Conservation (phyloP, 139 green algal genomes). For the Desmodesmus armatus region DNA sequence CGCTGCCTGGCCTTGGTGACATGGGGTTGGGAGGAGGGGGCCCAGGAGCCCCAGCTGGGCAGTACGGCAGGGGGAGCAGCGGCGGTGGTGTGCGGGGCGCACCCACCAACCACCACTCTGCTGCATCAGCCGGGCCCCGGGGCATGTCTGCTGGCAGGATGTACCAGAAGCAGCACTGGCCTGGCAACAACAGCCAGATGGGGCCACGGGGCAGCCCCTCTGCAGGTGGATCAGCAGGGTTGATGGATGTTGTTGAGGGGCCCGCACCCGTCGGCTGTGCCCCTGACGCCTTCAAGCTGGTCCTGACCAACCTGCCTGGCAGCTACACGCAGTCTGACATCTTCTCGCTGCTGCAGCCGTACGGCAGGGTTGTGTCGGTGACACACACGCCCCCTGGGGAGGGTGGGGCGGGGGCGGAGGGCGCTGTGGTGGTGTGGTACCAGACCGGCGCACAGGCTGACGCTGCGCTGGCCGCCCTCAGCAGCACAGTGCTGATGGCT, state of each 20-base stretch:
- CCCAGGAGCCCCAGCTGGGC: neutral
- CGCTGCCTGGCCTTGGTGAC: slow-evolving; percentile 5
- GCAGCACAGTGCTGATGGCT: slow-evolving; percentile 19
- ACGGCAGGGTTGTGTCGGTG: slow-evolving; percentile 24
- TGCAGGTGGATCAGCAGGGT: neutral
- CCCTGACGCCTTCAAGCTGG: slow-evolving; percentile 15
- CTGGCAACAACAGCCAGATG: neutral
- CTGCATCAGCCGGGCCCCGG: slow-evolving; percentile 8
- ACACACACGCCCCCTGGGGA: neutral
- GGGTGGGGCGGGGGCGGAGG: neutral
- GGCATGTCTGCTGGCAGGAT: neutral
- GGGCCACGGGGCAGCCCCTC: neutral
- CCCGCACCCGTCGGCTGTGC: slow-evolving; percentile 14
- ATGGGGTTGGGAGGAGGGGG: no score
- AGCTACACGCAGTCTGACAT: slow-evolving; percentile 30
- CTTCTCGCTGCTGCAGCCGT: slow-evolving; percentile 17
- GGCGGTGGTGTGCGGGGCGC: neutral
- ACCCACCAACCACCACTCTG: neutral
- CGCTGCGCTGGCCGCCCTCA: slow-evolving; percentile 11
- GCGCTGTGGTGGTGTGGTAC: slow-evolving; percentile 27
- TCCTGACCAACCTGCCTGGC: slow-evolving; percentile 32
- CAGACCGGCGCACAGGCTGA: neutral
- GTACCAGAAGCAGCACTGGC: neutral
- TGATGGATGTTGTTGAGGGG: neutral
- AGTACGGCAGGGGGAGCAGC: neutral